Base-by-base conservation (phyloP, 2,329 filamentous ascomycete species). In the Immersiporthe knoxdaviesiana region DNA sequence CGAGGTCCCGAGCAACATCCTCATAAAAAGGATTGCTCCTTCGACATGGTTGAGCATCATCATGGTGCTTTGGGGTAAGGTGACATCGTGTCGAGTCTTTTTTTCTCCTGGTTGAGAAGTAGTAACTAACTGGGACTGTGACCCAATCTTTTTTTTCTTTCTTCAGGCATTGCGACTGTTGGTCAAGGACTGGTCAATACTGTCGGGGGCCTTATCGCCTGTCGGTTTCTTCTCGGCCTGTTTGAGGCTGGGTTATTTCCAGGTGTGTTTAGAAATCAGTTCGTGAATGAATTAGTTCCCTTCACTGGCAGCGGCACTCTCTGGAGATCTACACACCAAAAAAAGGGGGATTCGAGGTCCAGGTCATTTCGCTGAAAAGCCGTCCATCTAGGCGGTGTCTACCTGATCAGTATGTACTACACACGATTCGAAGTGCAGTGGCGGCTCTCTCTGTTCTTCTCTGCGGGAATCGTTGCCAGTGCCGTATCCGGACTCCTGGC, bases 401-500 rank as follows among this genome's bases (percentile, higher is more conserved):
- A 75, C 61, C 62, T 75, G 24, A 75, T 73, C 37, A 73, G 72
- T 68, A 74, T 76, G 72, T 75, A 73, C 27, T 74, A 74, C 30
- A 71, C 74, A 32, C 67, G 70, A 18, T 73, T 69, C 32, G 73
- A 75, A 59, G 35, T 72, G 14, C 73, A 74, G 54, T 71, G 70
- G 67, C 67, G 73, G 8, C 68, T 75, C 10, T 71, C 71, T 16
- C 30, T 75, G 27, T 74, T 73, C 68, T 75, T 73, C 67, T 72
- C 60, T 8, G 63, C 69, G 2, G 64, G 70, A 2, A 71, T 74
- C 54, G 30, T 86, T 60, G 84, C 84, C 1, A 84, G 85, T n/a
- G 83, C 83, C 1, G 84, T 87, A 62, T 82, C 81, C 1, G 85
- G 85, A 0, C 75, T 87, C 24, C 76, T 87, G 0, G 85, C 85